These are phyloP conservation scores for Diospyros kaki DNA, from an alignment of 148 eudicot genomes.

Conservation along the genomic window DNA sequence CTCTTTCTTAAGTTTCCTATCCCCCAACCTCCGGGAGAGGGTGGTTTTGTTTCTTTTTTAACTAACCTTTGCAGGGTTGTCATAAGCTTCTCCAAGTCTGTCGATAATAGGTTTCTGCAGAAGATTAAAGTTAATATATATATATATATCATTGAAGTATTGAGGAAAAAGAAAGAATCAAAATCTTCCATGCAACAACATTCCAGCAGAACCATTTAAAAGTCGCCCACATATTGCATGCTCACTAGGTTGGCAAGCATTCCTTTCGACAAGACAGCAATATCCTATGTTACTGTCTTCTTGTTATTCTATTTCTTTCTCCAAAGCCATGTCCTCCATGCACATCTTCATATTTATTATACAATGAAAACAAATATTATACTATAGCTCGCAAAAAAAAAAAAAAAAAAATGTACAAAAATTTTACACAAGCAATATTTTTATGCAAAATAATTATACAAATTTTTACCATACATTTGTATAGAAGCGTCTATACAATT, in stretches of 20 bases:
- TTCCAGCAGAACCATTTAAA: background rate
- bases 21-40: background rate
- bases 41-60: background rate
- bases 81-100: slow-evolving; percentile 97
- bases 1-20: background rate
- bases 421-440: no score
- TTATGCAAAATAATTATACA: no score
- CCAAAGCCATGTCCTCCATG: no score
- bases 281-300: no score
- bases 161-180: background rate
- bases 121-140: background rate
- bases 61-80: slow-evolving; percentile 81
- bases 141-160: background rate
- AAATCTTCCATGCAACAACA: slow-evolving; percentile 8
- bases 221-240: background rate
- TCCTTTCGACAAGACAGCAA: no score
- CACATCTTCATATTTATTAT: no score
- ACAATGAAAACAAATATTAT: no score
- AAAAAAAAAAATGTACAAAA: no score
- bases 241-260: background rate
- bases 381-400: no score
- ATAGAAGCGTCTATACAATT: no score
- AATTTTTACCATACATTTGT: no score
- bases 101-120: slow-evolving; percentile 91
- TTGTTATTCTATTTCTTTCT: no score